Evolutionary conservation across 2,329 filamentous ascomycete genomes (phyloP).

Genomic region (Exophiala aquamarina): DNA sequence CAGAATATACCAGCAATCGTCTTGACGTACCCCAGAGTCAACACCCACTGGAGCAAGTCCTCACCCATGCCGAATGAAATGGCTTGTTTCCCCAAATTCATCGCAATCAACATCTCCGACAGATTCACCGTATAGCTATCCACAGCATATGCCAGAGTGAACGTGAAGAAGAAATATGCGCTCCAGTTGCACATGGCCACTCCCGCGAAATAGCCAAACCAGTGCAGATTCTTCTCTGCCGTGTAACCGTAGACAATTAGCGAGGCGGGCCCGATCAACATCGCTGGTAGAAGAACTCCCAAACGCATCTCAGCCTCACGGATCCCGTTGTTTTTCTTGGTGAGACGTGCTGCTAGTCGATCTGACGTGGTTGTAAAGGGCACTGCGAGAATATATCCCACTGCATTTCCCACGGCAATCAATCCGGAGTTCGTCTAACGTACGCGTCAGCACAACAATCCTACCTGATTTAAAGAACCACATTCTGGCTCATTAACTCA

Average conservation of each 20-base stretch:
- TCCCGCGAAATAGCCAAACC: slow-evolving; percentile 49
- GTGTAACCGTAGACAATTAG: slow-evolving; percentile 36
- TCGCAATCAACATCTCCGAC: slow-evolving; percentile 63
- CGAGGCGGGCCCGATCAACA: slow-evolving; percentile 34
- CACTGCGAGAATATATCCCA: slow-evolving; percentile 42
- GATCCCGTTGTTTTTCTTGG: slow-evolving; percentile 39
- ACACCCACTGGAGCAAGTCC: slow-evolving; percentile 53
- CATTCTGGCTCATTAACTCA: slow-evolving; percentile 28
- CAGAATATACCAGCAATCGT: slow-evolving; percentile 55
- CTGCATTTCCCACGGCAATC: slow-evolving; percentile 41
- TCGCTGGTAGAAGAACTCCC: slow-evolving; percentile 33
- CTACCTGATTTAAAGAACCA: background rate
- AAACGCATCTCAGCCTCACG: slow-evolving; percentile 45
- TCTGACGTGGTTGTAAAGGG: slow-evolving; percentile 46
- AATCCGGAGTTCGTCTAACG: slow-evolving; percentile 46
- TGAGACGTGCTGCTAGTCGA: slow-evolving; percentile 39
- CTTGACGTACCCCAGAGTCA: slow-evolving; percentile 49
- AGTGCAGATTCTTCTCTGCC: slow-evolving; percentile 34
- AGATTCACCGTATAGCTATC: slow-evolving; percentile 60
- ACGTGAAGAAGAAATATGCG: slow-evolving; percentile 57
- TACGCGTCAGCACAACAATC: background rate
- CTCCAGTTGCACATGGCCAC: slow-evolving; percentile 51
- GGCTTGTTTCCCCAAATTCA: slow-evolving; percentile 59
- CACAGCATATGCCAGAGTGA: slow-evolving; percentile 61
- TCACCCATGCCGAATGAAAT: slow-evolving; percentile 56